Evolutionary conservation across 305 asterid species (phyloP), one percentile per base, ranked within the genome.

Genomic region (Andrographis paniculata): DNA sequence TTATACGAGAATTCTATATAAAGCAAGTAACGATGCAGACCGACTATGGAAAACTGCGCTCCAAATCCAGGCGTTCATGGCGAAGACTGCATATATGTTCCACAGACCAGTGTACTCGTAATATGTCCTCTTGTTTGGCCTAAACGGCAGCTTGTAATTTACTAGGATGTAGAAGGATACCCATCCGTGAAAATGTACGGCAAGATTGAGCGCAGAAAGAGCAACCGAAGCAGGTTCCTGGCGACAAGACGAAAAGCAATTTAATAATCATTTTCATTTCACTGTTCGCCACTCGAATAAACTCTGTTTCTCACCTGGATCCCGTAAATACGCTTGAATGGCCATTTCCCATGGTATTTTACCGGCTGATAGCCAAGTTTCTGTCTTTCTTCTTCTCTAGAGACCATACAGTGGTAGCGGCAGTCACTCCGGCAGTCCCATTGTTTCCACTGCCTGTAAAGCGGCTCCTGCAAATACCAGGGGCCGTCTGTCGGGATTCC

Each of bases 201-300:
- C 96, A 37, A 91, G 96, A 70, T 86, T 91, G 41, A 91, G 86
- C 28, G 89, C 92, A 12, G 96, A 91, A 35, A 86, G 67, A 53
- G 94, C 99, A 46, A 87, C 95, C 15, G 99, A 80, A 69, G 82
- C 89, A 42, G 99, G 99, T 77, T 91, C 95, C 96, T 91, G 70
- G 12, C 38, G 14, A 33, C 31, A 45, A n/a, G n/a, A n/a, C n/a
- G n/a, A n/a, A n/a, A n/a, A n/a, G n/a, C n/a, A n/a, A n/a, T n/a
- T 17, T 18, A 49, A 64, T 40, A 13, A 49, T n/a, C 45, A 64
- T 58, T 55, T 35, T 39, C 52, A 58, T 20, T 20, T 42, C 50
- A 47, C 52, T 36, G 14, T 9, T n/a, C 53, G 31, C 12, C 31
- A 33, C 49, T 50, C 28, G 45, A 35, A 16, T 40, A 22, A 41